Evolutionary conservation across 768 basidiomycete species (phyloP), one percentile per base, ranked within the genome.

Genomic region (Tulasnella calospora): DNA sequence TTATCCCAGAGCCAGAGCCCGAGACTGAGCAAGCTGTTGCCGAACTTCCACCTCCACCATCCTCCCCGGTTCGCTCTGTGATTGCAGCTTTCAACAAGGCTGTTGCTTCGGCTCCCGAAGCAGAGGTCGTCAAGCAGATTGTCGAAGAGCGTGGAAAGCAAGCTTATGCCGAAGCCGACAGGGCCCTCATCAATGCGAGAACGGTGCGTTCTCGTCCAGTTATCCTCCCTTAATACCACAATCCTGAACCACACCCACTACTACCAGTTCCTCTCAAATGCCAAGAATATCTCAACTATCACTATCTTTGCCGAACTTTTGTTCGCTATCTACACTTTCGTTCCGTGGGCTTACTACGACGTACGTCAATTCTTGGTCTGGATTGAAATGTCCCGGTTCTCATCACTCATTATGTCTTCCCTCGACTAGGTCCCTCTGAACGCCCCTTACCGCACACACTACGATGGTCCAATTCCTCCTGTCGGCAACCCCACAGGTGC

Each of bases 241-340:
- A 33, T 67, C 23, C 61, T 77, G 21, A 51, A 36, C 36, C 23
- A 41, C 21, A 36, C 13, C 36, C 47, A 67, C 61, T 35, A 67
- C 61, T 35, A 30, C 12, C 61, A 87, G 91, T 88, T 89, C 75
- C 85, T 92, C 13, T 92, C 92, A n/a, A 89, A 89, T 80, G 89
- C 91, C 1, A 86, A 85, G 47, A 90, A 90, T 78, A 89, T 92
- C 67, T 90, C 88, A 86, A 85, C 86, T 27, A 79, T 90, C 61
- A 90, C 89, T 0, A 86, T 88, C 9, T 74, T 89, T 12, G 80
- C 86, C 23, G 92, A 92, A 82, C 82, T 91, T 8, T 27, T 89
- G 0, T 89, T 88, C 79, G 85, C 92, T 51, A 81, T 92, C 21
- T 85, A 84, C 71, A 83, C 82, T 17, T 85, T 90, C 33, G 85